Base-by-base conservation (phyloP, 2,329 filamentous ascomycete species). In the Amphichorda felina region DNA sequence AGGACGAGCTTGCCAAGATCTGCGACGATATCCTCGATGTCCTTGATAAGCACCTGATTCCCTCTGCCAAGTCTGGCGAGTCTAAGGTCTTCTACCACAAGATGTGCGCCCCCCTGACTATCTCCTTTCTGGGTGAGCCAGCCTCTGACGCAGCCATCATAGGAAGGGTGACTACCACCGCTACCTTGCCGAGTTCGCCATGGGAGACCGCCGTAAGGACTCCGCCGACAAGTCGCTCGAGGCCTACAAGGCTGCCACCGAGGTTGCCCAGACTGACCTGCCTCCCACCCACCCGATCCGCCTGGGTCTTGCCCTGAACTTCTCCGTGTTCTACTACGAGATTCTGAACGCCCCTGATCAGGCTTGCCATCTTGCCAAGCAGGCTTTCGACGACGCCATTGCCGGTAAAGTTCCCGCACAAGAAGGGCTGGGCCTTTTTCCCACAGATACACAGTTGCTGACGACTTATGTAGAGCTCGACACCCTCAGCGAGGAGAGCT, bases 71-170 rank as follows among this genome's bases (percentile, higher is more conserved):
- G 73, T 86, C 79, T 55, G 89, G 88, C 66, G 89, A 96, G 74
- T 94, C 87, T 55, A 95, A 95, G 79, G 89, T 96, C 53, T 96
- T 96, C 72, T 95, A 95, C 72, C 88, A 96, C 82, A 96, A 96
- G 82, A 96, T 96, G 87, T 93, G 64, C 50, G 75, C 59, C 14
- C 30, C 26, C 15, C 8, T n/a, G n/a, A n/a, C n/a, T n/a, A n/a
- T n/a, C n/a, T n/a, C n/a, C n/a, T n/a, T n/a, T n/a, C n/a, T n/a
- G n/a, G n/a, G n/a, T n/a, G n/a, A n/a, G n/a, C n/a, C n/a, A n/a
- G n/a, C n/a, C n/a, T n/a, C n/a, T n/a, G n/a, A n/a, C n/a, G n/a
- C n/a, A n/a, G n/a, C n/a, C n/a, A n/a, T n/a, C 47, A 59, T 49
- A 94, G 88, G 88, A 95, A 94, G 85, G 89, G 89, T 65, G 89